A percentile compares a stretch with the other conserved stretches of the same genome.
These are phyloP conservation scores for Phytophthora capsici DNA, from an alignment of 352 stramenopile genomes.

Conservation along the genomic window DNA sequence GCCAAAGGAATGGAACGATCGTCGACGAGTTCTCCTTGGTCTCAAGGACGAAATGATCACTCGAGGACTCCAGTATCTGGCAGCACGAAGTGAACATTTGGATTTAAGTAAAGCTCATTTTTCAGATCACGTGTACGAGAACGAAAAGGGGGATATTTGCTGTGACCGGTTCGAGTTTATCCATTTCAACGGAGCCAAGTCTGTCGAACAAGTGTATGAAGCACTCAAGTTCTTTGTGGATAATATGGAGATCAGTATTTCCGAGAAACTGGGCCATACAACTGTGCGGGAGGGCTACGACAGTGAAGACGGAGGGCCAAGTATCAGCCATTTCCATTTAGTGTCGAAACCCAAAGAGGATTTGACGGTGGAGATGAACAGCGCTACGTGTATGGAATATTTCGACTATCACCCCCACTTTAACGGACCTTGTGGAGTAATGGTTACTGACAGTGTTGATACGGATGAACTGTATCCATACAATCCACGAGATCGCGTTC, in stretches of 20 bases:
- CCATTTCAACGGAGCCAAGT: constrained; percentile 43
- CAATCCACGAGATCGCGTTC: constrained; percentile 26
- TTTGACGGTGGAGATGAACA: constrained; percentile 10
- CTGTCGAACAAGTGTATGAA: constrained; percentile 52
- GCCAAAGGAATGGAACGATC: constrained; percentile 15
- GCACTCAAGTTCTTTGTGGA: constrained; percentile 37
- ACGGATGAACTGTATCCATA: constrained; percentile 52
- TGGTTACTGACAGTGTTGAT: constrained; percentile 43
- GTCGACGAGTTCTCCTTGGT: constrained; percentile 32
- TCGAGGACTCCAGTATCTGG: constrained; percentile 33
- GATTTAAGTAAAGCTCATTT: constrained; percentile 41
- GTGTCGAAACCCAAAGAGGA: constrained; percentile 24
- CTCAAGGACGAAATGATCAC: constrained; percentile 39
- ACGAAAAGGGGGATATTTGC: constrained; percentile 23
- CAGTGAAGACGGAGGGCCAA: constrained; percentile 15
- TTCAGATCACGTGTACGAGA: constrained; percentile 7
- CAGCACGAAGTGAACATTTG: constrained; percentile 31
- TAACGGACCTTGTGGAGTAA: constrained; percentile 18
- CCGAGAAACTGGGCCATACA: constrained; percentile 48
- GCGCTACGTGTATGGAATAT: constrained; percentile 13
- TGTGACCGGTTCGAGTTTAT: constrained; percentile 36
- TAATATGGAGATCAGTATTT: constrained; percentile 59
- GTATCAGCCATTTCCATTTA: constrained; percentile 43
- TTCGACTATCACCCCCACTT: constrained; percentile 22
- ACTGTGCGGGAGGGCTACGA: constrained; percentile 50